These are phyloP conservation scores for Thuja plicata DNA, from an alignment of 83 land plant genomes.

Conservation along the genomic window DNA sequence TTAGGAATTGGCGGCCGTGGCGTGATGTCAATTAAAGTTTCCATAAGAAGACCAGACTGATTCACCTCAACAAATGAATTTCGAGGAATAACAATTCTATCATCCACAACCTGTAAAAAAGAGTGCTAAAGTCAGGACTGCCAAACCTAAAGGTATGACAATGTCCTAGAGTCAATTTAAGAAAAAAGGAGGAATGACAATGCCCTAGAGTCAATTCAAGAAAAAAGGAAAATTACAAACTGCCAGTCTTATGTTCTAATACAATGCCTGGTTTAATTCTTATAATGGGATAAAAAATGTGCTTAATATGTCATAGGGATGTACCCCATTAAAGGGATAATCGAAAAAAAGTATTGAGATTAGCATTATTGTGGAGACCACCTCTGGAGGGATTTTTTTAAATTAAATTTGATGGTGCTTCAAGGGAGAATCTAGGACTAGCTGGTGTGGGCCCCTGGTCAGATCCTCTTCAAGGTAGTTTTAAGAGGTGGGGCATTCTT, in stretches of 20 bases:
- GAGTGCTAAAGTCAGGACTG: not conserved
- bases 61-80: slow-evolving; percentile 93
- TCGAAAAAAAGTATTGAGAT: no score
- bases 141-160: not conserved
- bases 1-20: slow-evolving; percentile 77
- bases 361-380: no score
- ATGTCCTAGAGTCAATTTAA: not conserved
- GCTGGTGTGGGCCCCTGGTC: no score
- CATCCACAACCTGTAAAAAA: slow-evolving; percentile 68
- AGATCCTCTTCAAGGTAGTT: no score
- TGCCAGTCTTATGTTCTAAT: not conserved
- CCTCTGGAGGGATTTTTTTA: no score
- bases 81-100: slow-evolving; percentile 80
- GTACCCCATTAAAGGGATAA: no score
- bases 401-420: no score
- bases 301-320: not conserved
- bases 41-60: slow-evolving; percentile 96
- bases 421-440: no score
- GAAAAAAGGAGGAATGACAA: not conserved
- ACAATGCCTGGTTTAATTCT: not conserved
- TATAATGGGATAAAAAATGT: not conserved
- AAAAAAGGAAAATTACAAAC: not conserved
- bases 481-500: no score
- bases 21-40: slow-evolving; percentile 90
- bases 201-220: not conserved